Evolutionary conservation across 2,329 filamentous ascomycete species (phyloP).

Genomic region (Colletotrichum scovillei): DNA sequence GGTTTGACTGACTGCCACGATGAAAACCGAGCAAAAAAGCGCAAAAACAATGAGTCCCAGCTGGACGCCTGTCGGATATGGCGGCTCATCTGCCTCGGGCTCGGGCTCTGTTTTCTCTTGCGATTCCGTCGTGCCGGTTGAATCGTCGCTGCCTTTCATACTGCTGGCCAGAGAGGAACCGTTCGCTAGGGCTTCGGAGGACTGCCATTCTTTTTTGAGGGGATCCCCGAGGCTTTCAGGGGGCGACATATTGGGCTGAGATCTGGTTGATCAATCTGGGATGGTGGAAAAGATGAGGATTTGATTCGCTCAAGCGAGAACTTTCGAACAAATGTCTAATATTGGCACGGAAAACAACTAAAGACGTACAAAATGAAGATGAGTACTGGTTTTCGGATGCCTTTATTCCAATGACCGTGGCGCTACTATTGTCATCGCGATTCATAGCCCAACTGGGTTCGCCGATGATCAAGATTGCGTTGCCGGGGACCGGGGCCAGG

Average conservation of each 20-base stretch:
- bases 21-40: constrained; percentile 1
- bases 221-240: background rate
- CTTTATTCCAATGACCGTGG: background rate
- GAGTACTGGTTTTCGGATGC: too few relatives aligned
- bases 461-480: background rate
- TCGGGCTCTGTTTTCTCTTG: background rate
- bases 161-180: background rate
- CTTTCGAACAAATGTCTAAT: background rate
- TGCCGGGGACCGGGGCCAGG: background rate
- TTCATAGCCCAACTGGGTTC: background rate
- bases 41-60: constrained; percentile 3
- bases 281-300: too few relatives aligned
- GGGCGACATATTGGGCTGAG: background rate
- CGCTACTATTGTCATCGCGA: background rate
- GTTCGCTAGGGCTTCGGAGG: background rate
- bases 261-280: background rate
- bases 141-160: background rate
- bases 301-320: background rate
- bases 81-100: background rate
- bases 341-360: background rate
- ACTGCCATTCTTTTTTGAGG: background rate
- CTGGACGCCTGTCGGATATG: background rate
- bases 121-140: background rate
- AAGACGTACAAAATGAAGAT: too few relatives aligned
- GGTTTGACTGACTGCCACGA: constrained; percentile 34